Percentiles rank a stretch among this genome's conserved stretches.
phyloP scores from a whole-genome alignment of 2,329 filamentous ascomycete genomes.

The Aschersonia sp. region DNA sequence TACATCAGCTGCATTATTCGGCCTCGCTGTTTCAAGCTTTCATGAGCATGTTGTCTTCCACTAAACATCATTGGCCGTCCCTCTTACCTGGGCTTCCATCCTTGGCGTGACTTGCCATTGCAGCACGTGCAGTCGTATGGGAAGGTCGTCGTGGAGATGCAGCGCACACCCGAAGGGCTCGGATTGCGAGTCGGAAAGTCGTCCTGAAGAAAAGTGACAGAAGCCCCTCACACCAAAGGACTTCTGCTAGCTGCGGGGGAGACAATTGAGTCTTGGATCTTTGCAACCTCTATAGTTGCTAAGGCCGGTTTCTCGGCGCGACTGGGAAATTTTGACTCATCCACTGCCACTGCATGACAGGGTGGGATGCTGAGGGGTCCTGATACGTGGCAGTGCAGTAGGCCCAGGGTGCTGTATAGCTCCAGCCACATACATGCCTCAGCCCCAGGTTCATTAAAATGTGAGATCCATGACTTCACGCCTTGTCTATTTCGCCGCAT shows the following conservation, averaged over 20 bases:
- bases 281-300: no score
- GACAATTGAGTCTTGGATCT: not conserved
- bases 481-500: no score
- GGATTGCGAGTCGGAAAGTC: conserved; percentile 35
- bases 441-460: no score
- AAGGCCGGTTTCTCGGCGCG: no score
- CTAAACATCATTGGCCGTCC: not conserved
- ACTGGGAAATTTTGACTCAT: conserved; percentile 9
- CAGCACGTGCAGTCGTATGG: conserved; percentile 24
- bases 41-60: conserved; percentile 7
- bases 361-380: conserved; percentile 8
- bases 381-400: conserved; percentile 8
- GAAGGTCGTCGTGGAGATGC: conserved; percentile 31
- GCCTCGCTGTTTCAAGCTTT: conserved; percentile 20
- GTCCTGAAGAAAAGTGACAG: conserved; percentile 19
- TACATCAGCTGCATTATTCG: conserved; percentile 26
- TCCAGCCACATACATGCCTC: conserved; percentile 5
- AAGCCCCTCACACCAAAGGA: conserved; percentile 20
- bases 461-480: no score
- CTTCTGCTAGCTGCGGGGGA: conserved; percentile 13
- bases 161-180: conserved; percentile 45
- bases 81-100: conserved; percentile 25
- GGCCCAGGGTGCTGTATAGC: not conserved
- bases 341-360: conserved; percentile 1
- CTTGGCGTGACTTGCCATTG: conserved; percentile 45